Base-by-base conservation (phyloP, 2,329 filamentous ascomycete species). In the Trichoderma breve region DNA sequence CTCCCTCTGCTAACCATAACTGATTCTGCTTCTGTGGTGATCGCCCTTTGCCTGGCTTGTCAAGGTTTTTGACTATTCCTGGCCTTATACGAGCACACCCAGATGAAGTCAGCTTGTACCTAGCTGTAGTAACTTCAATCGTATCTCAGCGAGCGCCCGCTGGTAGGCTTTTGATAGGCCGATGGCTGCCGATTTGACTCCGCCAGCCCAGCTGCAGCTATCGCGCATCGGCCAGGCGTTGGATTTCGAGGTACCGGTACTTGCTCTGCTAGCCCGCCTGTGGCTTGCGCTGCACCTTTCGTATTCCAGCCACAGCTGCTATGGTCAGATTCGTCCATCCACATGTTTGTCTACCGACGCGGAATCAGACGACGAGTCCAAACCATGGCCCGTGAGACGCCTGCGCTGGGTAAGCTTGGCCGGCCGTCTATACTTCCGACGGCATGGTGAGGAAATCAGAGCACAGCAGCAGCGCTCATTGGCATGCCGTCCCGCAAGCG, bases 71-170 rank as follows among this genome's bases (percentile, higher is more conserved):
- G 28, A 39, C 28, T 21, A 36, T 51, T 24, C 53, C 60, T 32
- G 55, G 65, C 65, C 65, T 70, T 70, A 70, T 70, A 70, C 66
- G 66, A 70, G 66, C 66, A 70, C 66, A 61, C 66, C 55, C 66
- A 61, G 34, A 62, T 30, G 8, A 18, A 21, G 4, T 18, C n/a
- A 51, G 15, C 18, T 15, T 8, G 14, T 8, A n/a, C 28, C 30
- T 9, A 15, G 62, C 62, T 64, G 18, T 28, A 64, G 21, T 39
- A 28, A 47, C 21, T 57, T 26, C 53, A 26, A 24, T 32, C 43
- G 34, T 36, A 36, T n/a, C 55, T n/a, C 26, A 24, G 30, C n/a
- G 55, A 61, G 34, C 30, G 63, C 47, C 63, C 51, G 64, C 36
- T 67, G 36, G 36, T 36, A 61, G 36, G 28, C n/a, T n/a, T 58